These are phyloP conservation scores for Calonectria crousiana DNA, from an alignment of 2,329 filamentous ascomycete species.

Conservation along the genomic window DNA sequence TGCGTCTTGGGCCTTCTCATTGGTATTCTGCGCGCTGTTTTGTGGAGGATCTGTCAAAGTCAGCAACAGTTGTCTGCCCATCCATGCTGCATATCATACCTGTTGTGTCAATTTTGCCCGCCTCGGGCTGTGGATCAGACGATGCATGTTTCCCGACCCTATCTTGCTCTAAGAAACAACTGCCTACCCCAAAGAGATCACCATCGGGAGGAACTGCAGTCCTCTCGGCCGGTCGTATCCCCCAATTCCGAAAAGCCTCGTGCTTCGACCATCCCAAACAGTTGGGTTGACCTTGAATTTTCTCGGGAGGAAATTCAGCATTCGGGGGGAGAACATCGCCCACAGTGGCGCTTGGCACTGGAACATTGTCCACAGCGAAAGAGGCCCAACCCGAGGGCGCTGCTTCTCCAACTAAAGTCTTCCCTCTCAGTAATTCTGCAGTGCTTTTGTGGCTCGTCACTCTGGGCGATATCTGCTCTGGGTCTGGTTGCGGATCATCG, in stretches of 20 bases:
- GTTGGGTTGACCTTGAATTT: neutral
- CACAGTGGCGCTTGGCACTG: too few relatives aligned
- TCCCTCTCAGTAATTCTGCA: neutral
- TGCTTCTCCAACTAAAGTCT: neutral
- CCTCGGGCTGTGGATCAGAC: neutral
- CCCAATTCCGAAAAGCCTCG: neutral
- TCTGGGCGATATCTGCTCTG: neutral
- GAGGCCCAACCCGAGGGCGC: neutral
- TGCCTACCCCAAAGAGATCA: slow-evolving; percentile 28
- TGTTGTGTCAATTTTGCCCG: neutral
- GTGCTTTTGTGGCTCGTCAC: neutral
- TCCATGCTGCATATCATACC: neutral
- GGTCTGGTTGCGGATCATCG: neutral
- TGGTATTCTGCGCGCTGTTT: neutral
- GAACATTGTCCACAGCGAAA: neutral
- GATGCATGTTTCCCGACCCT: neutral
- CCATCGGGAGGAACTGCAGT: neutral
- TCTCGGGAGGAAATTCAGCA: neutral
- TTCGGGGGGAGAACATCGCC: neutral
- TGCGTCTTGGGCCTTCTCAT: neutral
- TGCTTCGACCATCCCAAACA: slow-evolving; percentile 2
- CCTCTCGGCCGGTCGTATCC: neutral
- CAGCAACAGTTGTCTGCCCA: neutral
- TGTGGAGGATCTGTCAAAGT: neutral
- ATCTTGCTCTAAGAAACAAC: slow-evolving; percentile 16